Evolutionary conservation across 768 basidiomycete genomes (phyloP).

Genomic region (Mrakia blollopis): DNA sequence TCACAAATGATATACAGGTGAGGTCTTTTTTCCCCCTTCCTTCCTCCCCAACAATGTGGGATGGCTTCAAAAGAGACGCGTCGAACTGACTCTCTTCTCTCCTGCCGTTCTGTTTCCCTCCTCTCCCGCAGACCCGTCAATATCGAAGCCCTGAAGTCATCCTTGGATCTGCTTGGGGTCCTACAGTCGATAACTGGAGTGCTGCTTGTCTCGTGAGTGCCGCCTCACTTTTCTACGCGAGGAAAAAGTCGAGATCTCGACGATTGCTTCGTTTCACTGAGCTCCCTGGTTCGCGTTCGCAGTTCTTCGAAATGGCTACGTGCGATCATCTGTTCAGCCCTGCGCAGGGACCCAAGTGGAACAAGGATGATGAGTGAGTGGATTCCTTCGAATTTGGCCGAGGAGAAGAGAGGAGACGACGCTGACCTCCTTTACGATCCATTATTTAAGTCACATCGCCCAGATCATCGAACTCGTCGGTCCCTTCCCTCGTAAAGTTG

Average conservation of each 20-base stretch:
- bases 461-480: constrained; percentile 96
- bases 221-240: too few species aligned
- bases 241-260: too few species aligned
- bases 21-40: background rate
- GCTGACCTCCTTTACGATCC: background rate
- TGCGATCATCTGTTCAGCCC: constrained; percentile 99
- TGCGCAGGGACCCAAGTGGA: constrained; percentile 85
- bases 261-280: background rate
- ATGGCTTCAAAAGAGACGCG: background rate
- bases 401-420: too few species aligned
- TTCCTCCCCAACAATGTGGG: too few species aligned
- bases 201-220: constrained; percentile 55
- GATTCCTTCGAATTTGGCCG: too few species aligned
- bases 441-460: constrained; percentile 67
- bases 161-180: constrained; percentile 89
- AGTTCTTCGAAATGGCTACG: constrained; percentile 90
- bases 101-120: background rate
- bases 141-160: constrained; percentile 98
- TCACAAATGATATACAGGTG: constrained; percentile 68
- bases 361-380: constrained; percentile 73
- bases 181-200: constrained; percentile 95
- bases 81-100: background rate
- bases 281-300: background rate
- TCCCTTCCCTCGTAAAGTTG: constrained; percentile 73
- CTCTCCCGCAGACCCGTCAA: constrained; percentile 65